Percentiles rank a stretch among this genome's conserved stretches.
Evolutionary conservation across 2,329 filamentous ascomycete genomes (phyloP).

Genomic region (Epichloe gansuensis): DNA sequence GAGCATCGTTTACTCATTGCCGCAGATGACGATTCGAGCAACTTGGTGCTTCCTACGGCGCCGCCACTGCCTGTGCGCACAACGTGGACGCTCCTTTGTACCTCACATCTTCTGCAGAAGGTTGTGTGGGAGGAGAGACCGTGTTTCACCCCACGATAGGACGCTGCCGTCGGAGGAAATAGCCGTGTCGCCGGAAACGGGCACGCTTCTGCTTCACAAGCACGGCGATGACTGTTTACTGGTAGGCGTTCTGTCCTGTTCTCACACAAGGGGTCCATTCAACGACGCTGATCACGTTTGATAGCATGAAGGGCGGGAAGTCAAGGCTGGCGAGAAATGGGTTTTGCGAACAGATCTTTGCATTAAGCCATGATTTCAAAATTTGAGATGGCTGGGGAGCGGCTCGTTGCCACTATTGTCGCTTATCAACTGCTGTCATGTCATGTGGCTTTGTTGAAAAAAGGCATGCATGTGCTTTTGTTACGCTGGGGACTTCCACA

Average conservation of each 20-base stretch:
- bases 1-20: background rate
- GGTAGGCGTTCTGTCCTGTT: constrained; percentile 24
- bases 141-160: constrained; percentile 69
- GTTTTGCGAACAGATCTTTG: constrained; percentile 76
- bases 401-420: too few relatives aligned
- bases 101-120: constrained; percentile 61
- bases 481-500: too few relatives aligned
- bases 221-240: constrained; percentile 84
- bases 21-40: constrained; percentile 77
- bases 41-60: constrained; percentile 40
- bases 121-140: constrained; percentile 76
- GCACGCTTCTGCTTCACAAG: constrained; percentile 74
- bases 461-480: too few relatives aligned
- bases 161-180: constrained; percentile 50
- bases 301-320: constrained; percentile 72
- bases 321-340: constrained; percentile 78
- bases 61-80: constrained; percentile 35
- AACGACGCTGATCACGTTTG: background rate
- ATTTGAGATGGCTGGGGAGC: too few relatives aligned
- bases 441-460: too few relatives aligned
- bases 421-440: too few relatives aligned
- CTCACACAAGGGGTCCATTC: background rate
- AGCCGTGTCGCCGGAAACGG: constrained; percentile 64
- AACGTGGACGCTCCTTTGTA: constrained; percentile 91
- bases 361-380: constrained; percentile 34